Evolutionary conservation across 2,329 filamentous ascomycete species (phyloP).

Genomic region (Penicillium decumbens): DNA sequence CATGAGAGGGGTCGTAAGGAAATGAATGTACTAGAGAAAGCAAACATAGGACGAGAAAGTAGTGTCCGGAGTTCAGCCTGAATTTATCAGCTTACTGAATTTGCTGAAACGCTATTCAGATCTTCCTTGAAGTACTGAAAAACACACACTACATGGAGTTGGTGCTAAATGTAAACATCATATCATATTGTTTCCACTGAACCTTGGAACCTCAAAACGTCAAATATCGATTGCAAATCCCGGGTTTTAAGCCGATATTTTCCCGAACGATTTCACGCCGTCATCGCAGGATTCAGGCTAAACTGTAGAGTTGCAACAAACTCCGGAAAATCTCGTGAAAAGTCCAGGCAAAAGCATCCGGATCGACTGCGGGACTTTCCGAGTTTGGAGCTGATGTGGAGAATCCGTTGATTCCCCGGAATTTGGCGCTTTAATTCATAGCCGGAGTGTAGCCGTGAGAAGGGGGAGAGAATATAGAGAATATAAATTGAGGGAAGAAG

Average conservation of each 20-base stretch:
- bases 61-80: slow-evolving; percentile 1
- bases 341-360: slow-evolving; percentile 1
- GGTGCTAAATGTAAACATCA: too few species aligned
- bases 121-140: too few species aligned
- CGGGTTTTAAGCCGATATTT: too few species aligned
- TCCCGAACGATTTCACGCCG: not conserved
- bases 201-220: not conserved
- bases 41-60: not conserved
- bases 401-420: slow-evolving; percentile 6
- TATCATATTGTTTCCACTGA: too few species aligned
- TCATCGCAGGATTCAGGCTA: slow-evolving; percentile 7
- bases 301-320: not conserved
- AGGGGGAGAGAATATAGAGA: too few species aligned
- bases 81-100: not conserved
- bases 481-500: not conserved
- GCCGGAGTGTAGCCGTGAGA: slow-evolving; percentile 2
- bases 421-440: not conserved
- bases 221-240: too few species aligned
- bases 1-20: not conserved
- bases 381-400: slow-evolving; percentile 12
- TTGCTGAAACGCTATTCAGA: too few species aligned
- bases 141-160: too few species aligned
- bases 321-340: slow-evolving; percentile 8
- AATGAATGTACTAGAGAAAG: not conserved
- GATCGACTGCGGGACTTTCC: slow-evolving; percentile 24